These are phyloP conservation scores for Hortiboletus campestris DNA, from an alignment of 768 basidiomycete genomes.

Conservation along the genomic window DNA sequence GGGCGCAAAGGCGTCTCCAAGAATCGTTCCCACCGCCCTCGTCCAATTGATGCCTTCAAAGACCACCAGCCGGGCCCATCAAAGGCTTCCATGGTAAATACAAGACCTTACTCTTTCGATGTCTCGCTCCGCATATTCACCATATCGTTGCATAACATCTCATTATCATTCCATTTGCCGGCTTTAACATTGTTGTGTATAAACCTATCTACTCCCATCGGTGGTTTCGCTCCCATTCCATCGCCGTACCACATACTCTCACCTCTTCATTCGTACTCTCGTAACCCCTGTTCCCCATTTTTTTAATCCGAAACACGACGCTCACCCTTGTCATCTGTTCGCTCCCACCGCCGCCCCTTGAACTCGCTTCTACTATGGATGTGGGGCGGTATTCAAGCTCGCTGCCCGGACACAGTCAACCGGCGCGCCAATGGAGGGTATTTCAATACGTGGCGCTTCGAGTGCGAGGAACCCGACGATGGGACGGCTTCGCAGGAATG, in stretches of 20 bases:
- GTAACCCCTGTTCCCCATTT: conserved; percentile 2
- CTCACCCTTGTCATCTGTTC: conserved; percentile 38
- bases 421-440: conserved; percentile 44
- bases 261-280: conserved; percentile 7
- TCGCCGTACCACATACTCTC: conserved; percentile 11
- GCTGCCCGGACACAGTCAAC: conserved; percentile 38
- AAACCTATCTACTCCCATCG: conserved; percentile 13
- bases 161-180: conserved; percentile 14
- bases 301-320: conserved; percentile 28
- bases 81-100: conserved; percentile 69
- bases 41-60: conserved; percentile 59
- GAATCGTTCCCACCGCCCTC: conserved; percentile 56
- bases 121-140: conserved; percentile 27
- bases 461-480: conserved; percentile 40
- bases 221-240: conserved; percentile 12
- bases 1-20: conserved; percentile 70
- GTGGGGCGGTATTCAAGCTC: conserved; percentile 35
- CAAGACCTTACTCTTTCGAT: conserved; percentile 34
- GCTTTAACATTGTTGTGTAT: conserved; percentile 17
- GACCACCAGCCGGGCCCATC: conserved; percentile 44
- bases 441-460: conserved; percentile 67
- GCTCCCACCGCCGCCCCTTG: conserved; percentile 26
- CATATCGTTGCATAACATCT: conserved; percentile 25
- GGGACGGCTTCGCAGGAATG: conserved; percentile 62
- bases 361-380: conserved; percentile 19